Evolutionary conservation across 1,284 basidiomycete species (phyloP).

Genomic region (Irpex lacteus): DNA sequence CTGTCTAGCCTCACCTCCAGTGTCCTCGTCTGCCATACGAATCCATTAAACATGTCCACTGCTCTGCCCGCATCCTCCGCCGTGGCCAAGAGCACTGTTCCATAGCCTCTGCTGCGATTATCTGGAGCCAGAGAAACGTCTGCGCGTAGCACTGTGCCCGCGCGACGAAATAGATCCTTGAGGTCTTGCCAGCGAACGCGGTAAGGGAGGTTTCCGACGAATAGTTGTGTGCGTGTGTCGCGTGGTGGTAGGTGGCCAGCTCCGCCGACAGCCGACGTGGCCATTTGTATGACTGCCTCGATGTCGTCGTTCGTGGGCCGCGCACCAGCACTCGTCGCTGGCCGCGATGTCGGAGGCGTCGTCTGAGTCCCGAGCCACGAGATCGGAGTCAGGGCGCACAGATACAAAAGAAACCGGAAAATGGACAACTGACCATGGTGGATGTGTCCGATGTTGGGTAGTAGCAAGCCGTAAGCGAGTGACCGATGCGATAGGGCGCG

Average conservation of each 20-base stretch:
- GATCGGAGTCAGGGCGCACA: not conserved
- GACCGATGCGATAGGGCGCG: not conserved
- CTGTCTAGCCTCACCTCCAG: constrained; percentile 88
- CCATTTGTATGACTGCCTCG: constrained; percentile 78
- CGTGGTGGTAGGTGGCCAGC: constrained; percentile 47
- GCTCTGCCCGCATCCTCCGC: constrained; percentile 91
- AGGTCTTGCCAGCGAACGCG: constrained; percentile 96
- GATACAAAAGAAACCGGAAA: not conserved
- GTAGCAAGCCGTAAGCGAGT: not conserved
- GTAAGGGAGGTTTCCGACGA: constrained; percentile 90
- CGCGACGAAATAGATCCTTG: constrained; percentile 94
- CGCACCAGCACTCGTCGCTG: not conserved
- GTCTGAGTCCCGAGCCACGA: not conserved
- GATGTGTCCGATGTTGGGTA: not conserved
- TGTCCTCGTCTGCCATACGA: constrained; percentile 88
- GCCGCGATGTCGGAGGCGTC: not conserved
- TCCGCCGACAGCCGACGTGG: constrained; percentile 36
- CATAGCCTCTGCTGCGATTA: constrained; percentile 90
- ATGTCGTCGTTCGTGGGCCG: constrained; percentile 70
- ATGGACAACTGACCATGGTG: constrained; percentile 1
- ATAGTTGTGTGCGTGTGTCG: constrained; percentile 89
- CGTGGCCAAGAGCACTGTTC: constrained; percentile 88
- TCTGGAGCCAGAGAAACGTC: constrained; percentile 92
- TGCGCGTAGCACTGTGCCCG: constrained; percentile 92
- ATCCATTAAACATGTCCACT: constrained; percentile 89